phyloP scores from a whole-genome alignment of 1,139 yeast genomes.

The Saccharomyces hybrid region DNA sequence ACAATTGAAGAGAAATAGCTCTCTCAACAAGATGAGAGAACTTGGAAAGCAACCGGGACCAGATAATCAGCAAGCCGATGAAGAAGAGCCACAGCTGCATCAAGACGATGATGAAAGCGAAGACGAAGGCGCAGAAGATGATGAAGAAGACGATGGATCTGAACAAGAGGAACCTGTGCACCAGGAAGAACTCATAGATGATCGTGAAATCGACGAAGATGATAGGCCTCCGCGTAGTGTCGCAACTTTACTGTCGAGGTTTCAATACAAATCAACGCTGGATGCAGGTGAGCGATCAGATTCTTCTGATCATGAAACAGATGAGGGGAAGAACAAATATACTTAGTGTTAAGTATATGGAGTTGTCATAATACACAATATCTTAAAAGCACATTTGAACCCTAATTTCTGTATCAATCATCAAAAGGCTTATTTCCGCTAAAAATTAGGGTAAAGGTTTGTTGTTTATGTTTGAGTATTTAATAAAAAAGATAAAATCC shows the following conservation, averaged over 20 bases:
- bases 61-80: conserved; percentile 15
- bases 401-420: background rate
- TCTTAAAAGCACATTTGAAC: background rate
- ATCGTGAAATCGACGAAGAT: conserved; percentile 30
- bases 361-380: background rate
- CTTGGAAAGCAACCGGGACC: conserved; percentile 12
- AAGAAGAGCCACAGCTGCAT: conserved; percentile 7
- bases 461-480: too few relatives aligned
- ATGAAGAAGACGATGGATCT: background rate
- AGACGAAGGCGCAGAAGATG: background rate
- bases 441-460: too few relatives aligned
- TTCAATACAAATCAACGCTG: background rate
- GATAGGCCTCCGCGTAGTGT: conserved; percentile 6
- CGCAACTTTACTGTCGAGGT: background rate
- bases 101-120: conserved; percentile 10
- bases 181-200: conserved; percentile 19
- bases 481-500: background rate
- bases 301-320: background rate
- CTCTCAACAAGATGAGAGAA: conserved; percentile 6
- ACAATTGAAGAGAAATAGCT: background rate
- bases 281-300: background rate
- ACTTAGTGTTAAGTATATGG: too few relatives aligned
- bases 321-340: background rate
- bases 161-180: conserved; percentile 13
- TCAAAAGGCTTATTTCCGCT: background rate